These are phyloP conservation scores for Poa annua DNA, from an alignment of 176 grass and related monocot genomes.

Conservation along the genomic window DNA sequence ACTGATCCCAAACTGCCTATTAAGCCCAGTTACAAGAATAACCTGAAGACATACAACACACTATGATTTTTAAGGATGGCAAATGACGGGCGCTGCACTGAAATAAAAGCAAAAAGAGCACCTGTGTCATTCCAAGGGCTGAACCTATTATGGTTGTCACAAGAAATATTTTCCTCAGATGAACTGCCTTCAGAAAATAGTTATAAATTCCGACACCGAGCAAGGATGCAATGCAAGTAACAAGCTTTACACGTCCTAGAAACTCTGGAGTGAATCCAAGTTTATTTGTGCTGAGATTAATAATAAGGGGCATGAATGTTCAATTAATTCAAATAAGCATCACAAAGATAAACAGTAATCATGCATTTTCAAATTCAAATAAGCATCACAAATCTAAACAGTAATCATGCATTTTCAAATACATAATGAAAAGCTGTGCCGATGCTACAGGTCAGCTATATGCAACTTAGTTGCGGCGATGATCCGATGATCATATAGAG, in stretches of 20 bases:
- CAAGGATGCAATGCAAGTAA: slow-evolving; percentile 92
- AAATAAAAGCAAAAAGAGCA: slow-evolving; percentile 48
- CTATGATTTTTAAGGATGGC: slow-evolving; percentile 34
- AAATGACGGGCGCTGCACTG: slow-evolving; percentile 29
- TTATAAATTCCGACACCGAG: slow-evolving; percentile 91
- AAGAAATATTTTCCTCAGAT: slow-evolving; percentile 95
- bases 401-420: slow-evolving; percentile 9
- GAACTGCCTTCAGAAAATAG: slow-evolving; percentile 88
- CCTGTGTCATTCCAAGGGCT: slow-evolving; percentile 97
- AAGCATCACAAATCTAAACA: slow-evolving; percentile 7
- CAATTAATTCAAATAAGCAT: slow-evolving; percentile 20
- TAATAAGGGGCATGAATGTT: slow-evolving; percentile 34
- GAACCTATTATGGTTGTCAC: slow-evolving; percentile 91
- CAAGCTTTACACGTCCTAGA: slow-evolving; percentile 95
- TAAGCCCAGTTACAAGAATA: slow-evolving; percentile 85
- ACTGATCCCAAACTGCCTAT: slow-evolving; percentile 84
- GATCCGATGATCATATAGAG: slow-evolving; percentile 14
- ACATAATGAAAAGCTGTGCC: neutral
- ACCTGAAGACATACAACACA: slow-evolving; percentile 56
- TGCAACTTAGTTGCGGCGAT: slow-evolving; percentile 13
- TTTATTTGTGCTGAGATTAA: slow-evolving; percentile 92
- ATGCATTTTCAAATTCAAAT: slow-evolving; percentile 12
- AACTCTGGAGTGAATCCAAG: slow-evolving; percentile 97
- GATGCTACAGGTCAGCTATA: neutral
- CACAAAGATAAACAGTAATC: slow-evolving; percentile 3